Evolutionary conservation across 2,329 filamentous ascomycete genomes (phyloP), one percentile per base, ranked within the genome.

Genomic region (Acrocalymma vagum): DNA sequence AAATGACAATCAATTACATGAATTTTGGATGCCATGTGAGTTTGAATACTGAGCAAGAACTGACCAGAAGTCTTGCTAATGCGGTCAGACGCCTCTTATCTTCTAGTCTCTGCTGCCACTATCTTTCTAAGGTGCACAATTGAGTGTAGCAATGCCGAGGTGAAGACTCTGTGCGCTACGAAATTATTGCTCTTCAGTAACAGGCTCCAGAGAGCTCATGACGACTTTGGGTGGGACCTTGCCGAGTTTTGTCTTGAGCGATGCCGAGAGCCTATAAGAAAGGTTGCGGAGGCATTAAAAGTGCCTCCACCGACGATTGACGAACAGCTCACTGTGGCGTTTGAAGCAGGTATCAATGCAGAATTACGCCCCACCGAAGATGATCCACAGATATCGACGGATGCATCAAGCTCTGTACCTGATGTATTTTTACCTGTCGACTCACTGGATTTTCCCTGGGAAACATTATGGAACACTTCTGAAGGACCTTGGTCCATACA

Each of bases 221-320:
- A 47, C 3, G 23, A 30, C 4, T 34, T 29, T 13, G 35, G 36
- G 2, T 58, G 54, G 54, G 49, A 55, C 16, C 36, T 58, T 9
- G 54, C 54, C 10, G 54, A 58, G 3, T 51, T 53, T 11, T 58
- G 54, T 22, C 38, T 58, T 3, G 49, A 55, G 17, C 46, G 51
- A 21, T 58, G 54, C 20, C 24, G 44, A 9, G 54, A 53, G n/a
- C 49, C 54, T 3, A 55, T 58, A 6, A 47, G 47, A 25, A 58
- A 47, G n/a, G 38, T 58, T 9, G 45, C 49, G 7, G 42, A 53
- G 14, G 45, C 45, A 9, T 16, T 52, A 11, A 41, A 45, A 3
- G 11, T 45, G 10, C 6, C 9, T 5, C 9, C 36, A 15, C 24
- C 7, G 5, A 22, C 23, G 10, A 10, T 8, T 14, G 9, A 20